Evolutionary conservation across 352 stramenopile species (phyloP).

Genomic region (Thalassiosira pacifica): DNA sequence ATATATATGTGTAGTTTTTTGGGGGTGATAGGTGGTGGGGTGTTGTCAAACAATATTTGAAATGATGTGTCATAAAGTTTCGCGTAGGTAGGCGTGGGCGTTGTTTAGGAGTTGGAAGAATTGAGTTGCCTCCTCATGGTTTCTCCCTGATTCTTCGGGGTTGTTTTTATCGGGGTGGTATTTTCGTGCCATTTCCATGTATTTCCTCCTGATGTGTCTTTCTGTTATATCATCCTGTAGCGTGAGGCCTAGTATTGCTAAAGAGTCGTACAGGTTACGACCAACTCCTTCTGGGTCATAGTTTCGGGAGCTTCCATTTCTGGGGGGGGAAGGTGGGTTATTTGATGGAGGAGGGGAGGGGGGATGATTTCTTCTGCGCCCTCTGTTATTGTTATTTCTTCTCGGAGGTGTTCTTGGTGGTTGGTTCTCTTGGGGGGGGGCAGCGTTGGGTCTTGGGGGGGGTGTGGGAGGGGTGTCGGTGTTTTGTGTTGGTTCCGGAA

Average conservation of each 20-base stretch:
- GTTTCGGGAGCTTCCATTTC: background rate
- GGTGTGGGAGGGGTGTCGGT: background rate
- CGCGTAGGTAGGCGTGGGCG: background rate
- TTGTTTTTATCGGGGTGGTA: constrained; percentile 38
- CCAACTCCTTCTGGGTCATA: constrained; percentile 6
- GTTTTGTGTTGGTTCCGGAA: background rate
- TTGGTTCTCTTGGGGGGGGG: background rate
- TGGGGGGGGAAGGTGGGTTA: background rate
- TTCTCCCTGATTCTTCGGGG: constrained; percentile 15
- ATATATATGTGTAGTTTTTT: background rate
- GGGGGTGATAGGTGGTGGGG: background rate
- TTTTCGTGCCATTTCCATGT: constrained; percentile 18
- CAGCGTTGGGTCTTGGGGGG: background rate
- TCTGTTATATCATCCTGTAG: background rate
- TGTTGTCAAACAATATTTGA: too few relatives aligned
- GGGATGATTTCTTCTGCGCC: background rate
- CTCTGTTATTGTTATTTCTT: background rate
- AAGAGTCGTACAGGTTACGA: constrained; percentile 5
- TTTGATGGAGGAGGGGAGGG: background rate
- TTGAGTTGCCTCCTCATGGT: constrained; percentile 10
- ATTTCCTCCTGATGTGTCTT: background rate
- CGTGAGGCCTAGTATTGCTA: constrained; percentile 14
- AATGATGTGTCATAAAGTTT: too few relatives aligned
- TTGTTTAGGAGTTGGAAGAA: constrained; percentile 38
- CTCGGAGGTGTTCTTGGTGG: background rate